Evolutionary conservation across 1,284 basidiomycete genomes (phyloP).

Genomic region (Meira nashicola): DNA sequence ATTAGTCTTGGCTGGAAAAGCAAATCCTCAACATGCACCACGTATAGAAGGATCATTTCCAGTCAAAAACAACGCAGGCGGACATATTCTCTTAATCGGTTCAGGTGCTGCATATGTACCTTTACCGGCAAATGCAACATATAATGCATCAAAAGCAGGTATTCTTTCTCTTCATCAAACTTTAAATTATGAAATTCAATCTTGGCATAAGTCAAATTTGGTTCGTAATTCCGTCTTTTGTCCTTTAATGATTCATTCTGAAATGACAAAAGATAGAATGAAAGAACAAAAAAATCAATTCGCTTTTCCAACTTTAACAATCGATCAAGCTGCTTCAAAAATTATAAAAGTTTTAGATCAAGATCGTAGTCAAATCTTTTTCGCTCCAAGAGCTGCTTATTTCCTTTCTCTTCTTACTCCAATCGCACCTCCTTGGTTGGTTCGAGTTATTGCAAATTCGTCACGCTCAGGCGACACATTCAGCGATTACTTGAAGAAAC

Average conservation of each 20-base stretch:
- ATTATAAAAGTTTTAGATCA: constrained; percentile 30
- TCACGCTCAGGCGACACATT: too few relatives aligned
- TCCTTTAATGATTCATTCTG: constrained; percentile 31
- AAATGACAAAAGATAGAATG: constrained; percentile 39
- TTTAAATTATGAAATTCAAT: constrained; percentile 27
- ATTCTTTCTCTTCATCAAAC: constrained; percentile 26
- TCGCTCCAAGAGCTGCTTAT: constrained; percentile 24
- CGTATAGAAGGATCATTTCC: constrained; percentile 17
- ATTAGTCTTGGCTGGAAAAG: neutral
- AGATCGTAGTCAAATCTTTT: constrained; percentile 26
- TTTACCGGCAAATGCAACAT: constrained; percentile 29
- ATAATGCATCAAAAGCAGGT: constrained; percentile 37
- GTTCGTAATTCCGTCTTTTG: constrained; percentile 33
- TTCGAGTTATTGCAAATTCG: neutral
- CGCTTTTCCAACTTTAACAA: constrained; percentile 27
- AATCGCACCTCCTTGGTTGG: constrained; percentile 13
- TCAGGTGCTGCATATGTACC: constrained; percentile 30
- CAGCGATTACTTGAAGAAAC: too few relatives aligned
- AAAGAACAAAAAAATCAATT: constrained; percentile 31
- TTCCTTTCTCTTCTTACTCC: constrained; percentile 16
- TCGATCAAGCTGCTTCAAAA: constrained; percentile 26
- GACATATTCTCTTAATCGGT: constrained; percentile 38
- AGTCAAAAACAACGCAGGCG: constrained; percentile 28
- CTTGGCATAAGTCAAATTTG: constrained; percentile 32
- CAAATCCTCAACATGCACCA: neutral